Base-by-base conservation (phyloP, 441 rosid species). In the Populus tomentosa region DNA sequence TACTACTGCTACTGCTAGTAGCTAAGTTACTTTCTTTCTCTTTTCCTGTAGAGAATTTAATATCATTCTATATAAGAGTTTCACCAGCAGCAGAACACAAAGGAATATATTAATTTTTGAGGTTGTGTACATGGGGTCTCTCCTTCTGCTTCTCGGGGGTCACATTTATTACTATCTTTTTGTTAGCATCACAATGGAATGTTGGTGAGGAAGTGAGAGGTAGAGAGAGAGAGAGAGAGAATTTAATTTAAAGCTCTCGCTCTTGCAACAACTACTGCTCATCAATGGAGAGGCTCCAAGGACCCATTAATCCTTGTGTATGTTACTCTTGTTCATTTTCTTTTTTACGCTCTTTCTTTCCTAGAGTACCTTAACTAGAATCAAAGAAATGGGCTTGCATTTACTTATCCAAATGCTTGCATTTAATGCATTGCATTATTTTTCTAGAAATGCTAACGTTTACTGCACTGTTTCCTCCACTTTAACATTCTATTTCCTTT, bases 241-340 rank as follows among this genome's bases (percentile, higher is more conserved):
- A 32, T 71, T 24, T 26, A n/a, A 38, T 40, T 70, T 11, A 23
- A 36, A 1, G 10, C 59, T 11, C 7, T 36, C 46, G 59, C 74
- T 72, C 76, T 71, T 70, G 82, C 87, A 38, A 10, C 42, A 1
- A 8, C 53, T 70, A 36, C 74, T 68, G 62, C 74, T 70, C 79
- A 77, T 80, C 84, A 67, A 91, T 91, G 97, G 95, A 92, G 95
- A 86, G 80, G 86, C 85, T 84, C 61, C 87, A 90, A 88, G 93
- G 88, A 87, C 91, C 88, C 83, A 84, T 88, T 76, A 84, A 92
- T 85, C 76, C 89, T 76, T 82, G 82, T 80, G 95, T 92, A 92
- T 85, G 95, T 83, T 79, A 13, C 71, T 76, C 7, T 20, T 75
- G 72, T 83, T 82, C 75, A 42, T 82, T 85, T 78, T 73, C 82